phyloP scores from a whole-genome alignment of 1,139 yeast species.

The Magnusiomyces ingens region DNA sequence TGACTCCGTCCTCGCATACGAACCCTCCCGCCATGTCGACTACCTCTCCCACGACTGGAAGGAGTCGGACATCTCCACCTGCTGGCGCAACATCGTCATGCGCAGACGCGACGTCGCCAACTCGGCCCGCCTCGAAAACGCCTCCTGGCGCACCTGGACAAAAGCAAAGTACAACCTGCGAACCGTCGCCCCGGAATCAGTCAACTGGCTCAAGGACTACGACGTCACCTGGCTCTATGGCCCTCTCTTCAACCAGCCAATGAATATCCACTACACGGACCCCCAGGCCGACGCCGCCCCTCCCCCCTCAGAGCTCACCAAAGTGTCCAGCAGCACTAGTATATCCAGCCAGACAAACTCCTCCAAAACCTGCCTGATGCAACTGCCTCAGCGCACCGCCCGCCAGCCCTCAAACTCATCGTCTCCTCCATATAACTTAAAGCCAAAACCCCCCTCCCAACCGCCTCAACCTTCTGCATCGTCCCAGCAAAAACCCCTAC shows the following conservation, averaged over 20 bases:
- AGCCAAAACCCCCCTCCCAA: constrained; percentile 7
- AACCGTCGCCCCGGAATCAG: constrained; percentile 69
- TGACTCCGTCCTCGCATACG: constrained; percentile 72
- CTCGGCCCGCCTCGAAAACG: constrained; percentile 69
- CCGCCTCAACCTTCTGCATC: background rate
- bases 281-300: constrained; percentile 11
- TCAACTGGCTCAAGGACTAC: constrained; percentile 76
- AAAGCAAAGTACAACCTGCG: constrained; percentile 64
- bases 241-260: constrained; percentile 53
- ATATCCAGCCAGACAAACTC: no score
- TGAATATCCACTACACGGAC: constrained; percentile 28
- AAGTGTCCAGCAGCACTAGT: background rate
- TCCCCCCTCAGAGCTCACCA: background rate
- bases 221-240: constrained; percentile 89
- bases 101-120: constrained; percentile 57
- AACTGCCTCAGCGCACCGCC: no score
- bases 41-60: constrained; percentile 94
- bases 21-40: constrained; percentile 88
- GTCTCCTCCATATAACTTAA: constrained; percentile 5
- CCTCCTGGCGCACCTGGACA: constrained; percentile 87
- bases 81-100: constrained; percentile 88
- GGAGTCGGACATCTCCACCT: constrained; percentile 82
- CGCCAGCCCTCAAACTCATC: constrained; percentile 4
- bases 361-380: no score
- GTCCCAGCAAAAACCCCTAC: constrained; percentile 26